These are phyloP conservation scores for Cokeromyces recurvatus DNA, from an alignment of 371 early-diverging fungal genomes.

Conservation along the genomic window DNA sequence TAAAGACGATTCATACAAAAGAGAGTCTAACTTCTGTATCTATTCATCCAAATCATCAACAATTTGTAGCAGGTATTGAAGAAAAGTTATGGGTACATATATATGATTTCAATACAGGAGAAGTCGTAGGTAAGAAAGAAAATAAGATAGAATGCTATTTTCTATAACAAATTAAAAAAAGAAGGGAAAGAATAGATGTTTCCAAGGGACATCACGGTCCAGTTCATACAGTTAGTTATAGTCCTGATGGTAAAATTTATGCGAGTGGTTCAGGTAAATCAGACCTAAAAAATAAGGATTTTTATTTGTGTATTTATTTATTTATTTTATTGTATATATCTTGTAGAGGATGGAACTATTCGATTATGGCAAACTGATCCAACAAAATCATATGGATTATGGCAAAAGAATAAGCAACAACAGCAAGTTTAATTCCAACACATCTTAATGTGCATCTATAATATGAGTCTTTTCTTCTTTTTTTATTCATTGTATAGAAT, in stretches of 20 bases:
- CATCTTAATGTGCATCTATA: too few species aligned
- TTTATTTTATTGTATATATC: neutral
- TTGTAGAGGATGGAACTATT: slow-evolving; percentile 77
- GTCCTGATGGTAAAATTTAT: slow-evolving; percentile 87
- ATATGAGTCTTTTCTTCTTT: neutral
- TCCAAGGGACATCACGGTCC: slow-evolving; percentile 89
- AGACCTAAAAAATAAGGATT: neutral
- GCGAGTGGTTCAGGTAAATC: slow-evolving; percentile 74
- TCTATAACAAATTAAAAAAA: neutral
- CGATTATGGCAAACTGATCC: slow-evolving; percentile 75
- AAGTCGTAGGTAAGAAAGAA: slow-evolving; percentile 44
- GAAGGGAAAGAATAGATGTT: slow-evolving; percentile 38
- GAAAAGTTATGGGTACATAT: slow-evolving; percentile 78
- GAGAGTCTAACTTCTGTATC: slow-evolving; percentile 74
- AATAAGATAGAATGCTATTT: neutral
- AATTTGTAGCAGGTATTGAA: slow-evolving; percentile 74
- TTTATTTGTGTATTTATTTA: neutral
- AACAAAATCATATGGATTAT: slow-evolving; percentile 68
- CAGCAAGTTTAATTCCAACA: too few species aligned
- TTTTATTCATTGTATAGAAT: neutral
- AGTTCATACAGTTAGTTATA: slow-evolving; percentile 82
- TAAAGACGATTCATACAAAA: slow-evolving; percentile 18
- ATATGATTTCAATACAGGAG: slow-evolving; percentile 69
- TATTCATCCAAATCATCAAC: slow-evolving; percentile 69
- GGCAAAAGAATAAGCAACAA: slow-evolving; percentile 42